These are phyloP conservation scores for Ganoderma sinense DNA, from an alignment of 1,284 basidiomycete genomes.

Conservation along the genomic window DNA sequence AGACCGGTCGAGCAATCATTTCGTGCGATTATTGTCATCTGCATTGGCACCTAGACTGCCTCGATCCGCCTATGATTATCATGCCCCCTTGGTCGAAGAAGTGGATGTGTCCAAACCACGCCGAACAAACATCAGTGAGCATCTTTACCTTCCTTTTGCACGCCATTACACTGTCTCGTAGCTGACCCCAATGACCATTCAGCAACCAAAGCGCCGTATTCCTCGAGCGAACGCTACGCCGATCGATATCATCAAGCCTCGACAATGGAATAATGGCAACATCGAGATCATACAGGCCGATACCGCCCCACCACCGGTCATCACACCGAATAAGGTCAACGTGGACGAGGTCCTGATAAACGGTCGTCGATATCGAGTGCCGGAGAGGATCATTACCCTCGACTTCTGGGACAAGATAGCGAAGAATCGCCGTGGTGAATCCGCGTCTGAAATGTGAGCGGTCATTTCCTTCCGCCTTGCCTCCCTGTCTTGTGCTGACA, in stretches of 20 bases:
- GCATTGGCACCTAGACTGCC: conserved; percentile 97
- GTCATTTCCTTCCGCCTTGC: not conserved
- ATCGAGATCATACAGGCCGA: conserved; percentile 85
- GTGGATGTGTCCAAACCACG: conserved; percentile 99
- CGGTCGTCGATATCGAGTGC: conserved; percentile 90
- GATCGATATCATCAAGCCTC: conserved; percentile 75
- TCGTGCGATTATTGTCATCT: conserved; percentile 96
- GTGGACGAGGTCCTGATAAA: conserved; percentile 84
- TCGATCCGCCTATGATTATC: conserved; percentile 87
- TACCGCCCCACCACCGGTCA: conserved; percentile 44
- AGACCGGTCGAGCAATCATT: conserved; percentile 77
- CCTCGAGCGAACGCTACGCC: conserved; percentile 72
- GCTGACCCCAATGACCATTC: not conserved
- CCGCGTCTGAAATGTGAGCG: conserved; percentile 51
- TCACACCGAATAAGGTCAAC: conserved; percentile 51
- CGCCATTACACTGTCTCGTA: conserved; percentile 8
- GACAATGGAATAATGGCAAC: conserved; percentile 90
- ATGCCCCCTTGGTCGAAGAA: conserved; percentile 91
- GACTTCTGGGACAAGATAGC: conserved; percentile 95
- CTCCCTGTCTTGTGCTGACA: not conserved
- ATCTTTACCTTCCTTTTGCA: not conserved
- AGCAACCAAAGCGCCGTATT: conserved; percentile 81
- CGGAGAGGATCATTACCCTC: conserved; percentile 89
- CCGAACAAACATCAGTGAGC: conserved; percentile 79
- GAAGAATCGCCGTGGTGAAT: conserved; percentile 46